Base-by-base conservation (phyloP, 1,284 basidiomycete genomes). In the Sporisorium graminicola region DNA sequence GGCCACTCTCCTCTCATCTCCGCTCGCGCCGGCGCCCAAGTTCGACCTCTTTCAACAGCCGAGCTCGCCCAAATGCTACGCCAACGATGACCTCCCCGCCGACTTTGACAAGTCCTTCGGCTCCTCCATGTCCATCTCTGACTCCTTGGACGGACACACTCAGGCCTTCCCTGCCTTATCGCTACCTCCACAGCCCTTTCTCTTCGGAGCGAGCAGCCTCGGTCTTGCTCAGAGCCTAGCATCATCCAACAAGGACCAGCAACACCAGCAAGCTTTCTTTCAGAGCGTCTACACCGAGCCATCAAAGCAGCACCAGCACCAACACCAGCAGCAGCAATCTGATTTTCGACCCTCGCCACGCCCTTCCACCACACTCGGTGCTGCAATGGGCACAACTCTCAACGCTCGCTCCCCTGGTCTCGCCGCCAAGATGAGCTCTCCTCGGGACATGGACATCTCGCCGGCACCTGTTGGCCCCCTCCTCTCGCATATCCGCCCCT, bases 61-160 rank as follows among this genome's bases (percentile, higher is more conserved):
- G 13, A 63, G 53, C 56, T 80, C 78, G 10, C 78, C 79, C n/a
- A 77, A 64, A 49, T 55, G 51, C 57, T 72, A 62, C 46, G 42
- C 53, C 46, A 59, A 78, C 40, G 70, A 79, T 20, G 78, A 80
- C 29, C 66, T 80, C n/a, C 78, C 78, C 16, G 73, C 71, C n/a
- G 78, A 81, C 58, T 71, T 83, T 56, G 81, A 83, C 73, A 77
- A 72, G 31, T 84, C 82, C 5, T 85, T 85, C 31, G 82, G 82
- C 60, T 83, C 81, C n/a, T 82, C 80, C 40, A 84, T 85, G 83
- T 84, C 82, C 44, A 76, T 85, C 46, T 79, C 80, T 8, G 77
- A 77, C 20, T 84, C 81, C 6, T 58, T 82, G 22, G 83, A 85
- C 24, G 76, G 73, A 16, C 52, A 67, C 63, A 22, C 54, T 3